Percentiles rank a stretch among this genome's conserved stretches.
Evolutionary conservation across 257 asterid species (phyloP).

Genomic region (Solanum ossicruentum): DNA sequence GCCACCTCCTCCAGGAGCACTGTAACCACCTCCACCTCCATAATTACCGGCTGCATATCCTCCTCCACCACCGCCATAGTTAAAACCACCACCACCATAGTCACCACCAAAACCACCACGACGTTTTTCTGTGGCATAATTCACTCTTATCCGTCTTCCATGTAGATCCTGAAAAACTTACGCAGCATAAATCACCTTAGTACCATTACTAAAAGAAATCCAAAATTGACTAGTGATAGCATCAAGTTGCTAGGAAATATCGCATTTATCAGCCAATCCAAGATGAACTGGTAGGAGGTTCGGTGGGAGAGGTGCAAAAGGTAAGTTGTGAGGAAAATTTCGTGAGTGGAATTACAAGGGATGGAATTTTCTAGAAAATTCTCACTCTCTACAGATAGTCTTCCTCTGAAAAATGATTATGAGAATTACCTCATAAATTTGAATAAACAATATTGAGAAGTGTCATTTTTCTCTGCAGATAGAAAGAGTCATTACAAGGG

Average conservation of each 20-base stretch:
- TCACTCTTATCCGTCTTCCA: slow-evolving; percentile 27
- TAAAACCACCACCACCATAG: background rate
- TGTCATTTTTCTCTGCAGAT: background rate
- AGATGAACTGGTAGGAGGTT: background rate
- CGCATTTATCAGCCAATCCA: background rate
- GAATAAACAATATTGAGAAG: background rate
- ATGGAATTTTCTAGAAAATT: background rate
- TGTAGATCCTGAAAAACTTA: slow-evolving; percentile 22
- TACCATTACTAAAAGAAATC: background rate
- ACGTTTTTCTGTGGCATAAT: slow-evolving; percentile 21
- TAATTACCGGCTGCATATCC: background rate
- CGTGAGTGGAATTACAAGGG: background rate
- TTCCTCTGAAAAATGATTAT: background rate
- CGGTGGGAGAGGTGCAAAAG: background rate
- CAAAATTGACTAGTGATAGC: background rate
- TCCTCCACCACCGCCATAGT: background rate
- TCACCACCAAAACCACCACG: slow-evolving; percentile 19
- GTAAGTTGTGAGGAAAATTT: background rate
- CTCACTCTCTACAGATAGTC: background rate
- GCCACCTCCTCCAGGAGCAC: background rate
- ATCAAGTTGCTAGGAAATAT: background rate
- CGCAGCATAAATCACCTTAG: background rate
- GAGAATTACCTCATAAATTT: background rate
- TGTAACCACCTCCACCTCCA: background rate
- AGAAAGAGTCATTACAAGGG: background rate